Base-by-base conservation (phyloP, 2,329 filamentous ascomycete genomes). In the Diaporthe vexans region DNA sequence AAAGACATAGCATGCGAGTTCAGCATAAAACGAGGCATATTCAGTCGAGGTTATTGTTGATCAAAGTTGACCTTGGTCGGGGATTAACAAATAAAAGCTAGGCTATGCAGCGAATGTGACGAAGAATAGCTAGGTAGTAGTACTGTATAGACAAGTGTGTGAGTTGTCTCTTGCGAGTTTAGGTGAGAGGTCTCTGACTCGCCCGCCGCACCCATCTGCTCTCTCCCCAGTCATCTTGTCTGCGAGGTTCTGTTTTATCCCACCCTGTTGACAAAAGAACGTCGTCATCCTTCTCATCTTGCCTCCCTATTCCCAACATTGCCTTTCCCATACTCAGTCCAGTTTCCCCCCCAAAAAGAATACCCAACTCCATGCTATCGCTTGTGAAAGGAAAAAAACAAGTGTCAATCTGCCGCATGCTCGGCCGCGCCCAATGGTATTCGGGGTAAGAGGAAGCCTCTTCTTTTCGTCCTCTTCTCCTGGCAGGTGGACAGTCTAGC, bases 311-410 rank as follows among this genome's bases (percentile, higher is more conserved):
- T 26, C 46, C 73, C 46, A 46, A 26, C 40, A 54, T n/a, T 52
- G 21, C 51, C 40, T 24, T 68, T 21, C 19, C 57, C 58, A 17
- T 13, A 11, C 13, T 3, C 40, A 33, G 19, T 48, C 59, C 59
- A 17, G 24, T 48, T 17, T 33, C 59, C 40, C 21, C n/a, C 59
- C 40, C 21, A 63, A 59, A 46, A 54, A 63, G 52, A 40, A 43
- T 63, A 46, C 57, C 61, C 46, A 68, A 74, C 69, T 74, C 73
- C 73, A 56, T 56, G 73, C 68, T 74, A 37, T 21, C 73, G 59
- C 71, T 68, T 63, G n/a, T 52, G 48, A 51, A 11, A 11, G 4
- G 3, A 19, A 24, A 52, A 26, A n/a, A 43, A 6, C 11, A 59
- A 71, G 9, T 37, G 19, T 54, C 59, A 54, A 46, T 56, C 46